Conservation (phyloP, 169 alveolate species). For the Cryptosporidium baileyi region DNA sequence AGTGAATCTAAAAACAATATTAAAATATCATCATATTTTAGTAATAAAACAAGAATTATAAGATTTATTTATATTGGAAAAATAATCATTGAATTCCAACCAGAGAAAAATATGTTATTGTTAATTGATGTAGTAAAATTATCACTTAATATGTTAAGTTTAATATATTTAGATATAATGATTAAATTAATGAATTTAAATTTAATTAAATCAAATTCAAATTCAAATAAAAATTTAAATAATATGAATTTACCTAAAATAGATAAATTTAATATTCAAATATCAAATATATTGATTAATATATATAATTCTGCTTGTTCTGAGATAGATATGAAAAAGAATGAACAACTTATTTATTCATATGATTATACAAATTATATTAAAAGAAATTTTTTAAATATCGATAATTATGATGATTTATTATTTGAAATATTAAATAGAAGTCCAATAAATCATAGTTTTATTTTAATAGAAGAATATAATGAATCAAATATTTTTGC, state of each 20-base stretch:
- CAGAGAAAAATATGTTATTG: background rate
- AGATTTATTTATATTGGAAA: background rate
- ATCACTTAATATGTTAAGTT: background rate
- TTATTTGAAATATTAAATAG: background rate
- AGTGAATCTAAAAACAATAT: background rate
- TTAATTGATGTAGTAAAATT: background rate
- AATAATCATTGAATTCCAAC: background rate
- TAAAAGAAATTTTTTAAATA: background rate
- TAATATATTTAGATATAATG: constrained; percentile 3
- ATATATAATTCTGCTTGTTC: background rate
- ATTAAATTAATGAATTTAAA: background rate
- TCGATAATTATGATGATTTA: background rate
- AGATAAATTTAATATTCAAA: background rate
- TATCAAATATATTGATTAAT: background rate
- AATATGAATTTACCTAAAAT: background rate
- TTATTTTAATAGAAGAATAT: constrained; percentile 13
- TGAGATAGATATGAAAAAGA: background rate
- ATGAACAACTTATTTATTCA: background rate
- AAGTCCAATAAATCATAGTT: background rate
- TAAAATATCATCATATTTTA: background rate
- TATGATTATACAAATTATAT: background rate
- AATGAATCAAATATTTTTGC: background rate
- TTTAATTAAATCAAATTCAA: background rate
- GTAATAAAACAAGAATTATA: background rate
- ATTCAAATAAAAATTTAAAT: background rate